Base-by-base conservation (phyloP, 192 early-diverging fungal species). In the Linnemannia hyalina region DNA sequence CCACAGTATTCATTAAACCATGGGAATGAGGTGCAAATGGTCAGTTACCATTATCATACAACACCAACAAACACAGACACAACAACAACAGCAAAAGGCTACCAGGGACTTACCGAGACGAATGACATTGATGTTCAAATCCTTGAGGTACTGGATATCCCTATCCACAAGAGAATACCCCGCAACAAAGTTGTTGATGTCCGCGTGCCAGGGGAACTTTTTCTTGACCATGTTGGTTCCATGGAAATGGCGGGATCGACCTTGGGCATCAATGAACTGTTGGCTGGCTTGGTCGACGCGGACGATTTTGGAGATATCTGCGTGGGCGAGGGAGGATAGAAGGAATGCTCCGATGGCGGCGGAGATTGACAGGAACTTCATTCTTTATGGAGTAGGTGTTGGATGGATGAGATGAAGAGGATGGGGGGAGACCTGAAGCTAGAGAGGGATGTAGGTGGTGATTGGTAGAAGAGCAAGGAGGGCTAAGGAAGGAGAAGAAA, bases 161-260 rank as follows among this genome's bases (percentile, higher is more conserved):
- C 89, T 80, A 13, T 82, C 80, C 1, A 85, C 80, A 70, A 93
- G 87, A 2, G 92, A 93, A 26, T 80, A 76, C 6, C 78, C 42
- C 26, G 92, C 89, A 40, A 88, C 78, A 78, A 93, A 93, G 18
- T 69, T 75, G 41, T 76, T 65, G 7, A 82, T 74, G 26, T 82
- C 78, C 5, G 81, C 80, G 57, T 92, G 87, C 77, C 82, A 93
- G 3, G 92, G 92, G 9, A 82, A 80, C 36, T 54, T 68, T 81
- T 93, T 93, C 86, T 85, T 91, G 49, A 93, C 92, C 38, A 92
- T 91, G 55, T 92, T 93, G 29, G 91, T 88, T 36, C 91, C 92
- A n/a, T 89, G 92, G 75, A 93, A 93, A 75, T 91, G 88, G 6
- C 90, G 90, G 8, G 82, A 75, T 13, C 92, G 88, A 44, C 89